These are phyloP conservation scores for Alternaria sp. DNA, from an alignment of 2,329 filamentous ascomycete species.

Conservation along the genomic window DNA sequence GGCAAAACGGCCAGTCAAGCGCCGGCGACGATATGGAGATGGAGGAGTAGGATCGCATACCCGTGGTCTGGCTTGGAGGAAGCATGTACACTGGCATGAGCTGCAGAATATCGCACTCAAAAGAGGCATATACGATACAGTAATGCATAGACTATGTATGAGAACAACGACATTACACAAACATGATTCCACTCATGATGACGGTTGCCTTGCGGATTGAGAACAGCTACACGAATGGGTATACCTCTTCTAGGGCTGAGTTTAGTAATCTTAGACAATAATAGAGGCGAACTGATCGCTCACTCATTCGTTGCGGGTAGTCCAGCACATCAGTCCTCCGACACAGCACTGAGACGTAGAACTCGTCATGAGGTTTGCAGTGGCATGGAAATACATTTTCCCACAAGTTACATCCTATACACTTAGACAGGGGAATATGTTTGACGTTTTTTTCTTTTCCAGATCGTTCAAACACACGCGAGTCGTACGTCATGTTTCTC, in stretches of 20 bases:
- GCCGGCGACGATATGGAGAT: conserved; percentile 42
- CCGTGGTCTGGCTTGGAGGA: not conserved
- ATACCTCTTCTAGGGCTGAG: not conserved
- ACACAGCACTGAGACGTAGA: not conserved
- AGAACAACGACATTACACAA: conserved; percentile 11
- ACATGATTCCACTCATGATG: not conserved
- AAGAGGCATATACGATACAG: conserved; percentile 9
- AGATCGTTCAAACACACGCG: not conserved
- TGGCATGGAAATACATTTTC: not conserved
- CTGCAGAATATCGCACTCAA: not conserved
- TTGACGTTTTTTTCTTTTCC: not conserved
- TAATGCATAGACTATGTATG: conserved; percentile 23
- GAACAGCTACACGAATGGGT: not conserved
- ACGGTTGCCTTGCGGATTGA: not conserved
- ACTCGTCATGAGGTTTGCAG: not conserved
- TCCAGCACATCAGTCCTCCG: not conserved
- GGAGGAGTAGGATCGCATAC: conserved; percentile 9
- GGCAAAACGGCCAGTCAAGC: conserved; percentile 35
- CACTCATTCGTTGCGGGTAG: not conserved
- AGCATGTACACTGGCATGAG: not conserved
- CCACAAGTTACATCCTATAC: not conserved
- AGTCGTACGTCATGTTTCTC: not conserved
- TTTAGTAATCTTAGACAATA: not conserved
- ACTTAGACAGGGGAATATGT: not conserved
- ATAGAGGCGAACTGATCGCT: not conserved